Conservation (phyloP, 1,284 basidiomycete species). For the Microbotryum intermedium region DNA sequence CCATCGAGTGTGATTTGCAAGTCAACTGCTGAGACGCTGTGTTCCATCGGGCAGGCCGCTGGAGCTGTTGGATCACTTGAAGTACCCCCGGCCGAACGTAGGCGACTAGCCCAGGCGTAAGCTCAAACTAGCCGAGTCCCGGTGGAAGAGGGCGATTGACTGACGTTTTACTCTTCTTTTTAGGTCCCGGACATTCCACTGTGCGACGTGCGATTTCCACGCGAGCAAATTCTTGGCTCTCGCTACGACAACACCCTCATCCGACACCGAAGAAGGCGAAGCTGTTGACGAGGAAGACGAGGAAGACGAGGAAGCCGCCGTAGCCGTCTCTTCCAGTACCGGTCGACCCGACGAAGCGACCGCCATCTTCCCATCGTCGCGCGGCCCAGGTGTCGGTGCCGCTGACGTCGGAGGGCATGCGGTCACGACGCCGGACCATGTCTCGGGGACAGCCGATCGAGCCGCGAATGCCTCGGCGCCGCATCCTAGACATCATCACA, state of each 20-base stretch:
- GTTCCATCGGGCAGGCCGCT: conserved; percentile 50
- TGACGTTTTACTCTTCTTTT: not conserved
- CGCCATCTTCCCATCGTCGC: not conserved
- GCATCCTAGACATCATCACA: not conserved
- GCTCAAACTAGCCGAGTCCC: conserved; percentile 15
- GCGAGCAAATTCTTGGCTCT: not conserved
- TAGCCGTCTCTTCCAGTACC: not conserved
- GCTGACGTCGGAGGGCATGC: not conserved
- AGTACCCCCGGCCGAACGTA: conserved; percentile 65
- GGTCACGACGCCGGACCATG: too few species aligned
- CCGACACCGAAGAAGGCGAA: not conserved
- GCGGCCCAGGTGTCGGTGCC: not conserved
- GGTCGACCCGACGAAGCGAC: not conserved
- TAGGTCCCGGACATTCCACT: conserved; percentile 5
- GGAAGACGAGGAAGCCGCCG: not conserved
- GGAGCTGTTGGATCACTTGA: conserved; percentile 83
- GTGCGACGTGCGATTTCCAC: not conserved
- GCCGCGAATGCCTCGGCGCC: too few species aligned
- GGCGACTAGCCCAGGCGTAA: conserved; percentile 66
- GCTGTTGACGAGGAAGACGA: not conserved
- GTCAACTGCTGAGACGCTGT: not conserved
- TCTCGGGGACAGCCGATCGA: too few species aligned
- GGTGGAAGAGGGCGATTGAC: not conserved
- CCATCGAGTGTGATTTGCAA: not conserved
- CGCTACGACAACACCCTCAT: not conserved